A percentile compares a stretch with the other conserved stretches of the same genome.
phyloP scores from a whole-genome alignment of 2,329 filamentous ascomycete species.

The Aspergillus vadensis region DNA sequence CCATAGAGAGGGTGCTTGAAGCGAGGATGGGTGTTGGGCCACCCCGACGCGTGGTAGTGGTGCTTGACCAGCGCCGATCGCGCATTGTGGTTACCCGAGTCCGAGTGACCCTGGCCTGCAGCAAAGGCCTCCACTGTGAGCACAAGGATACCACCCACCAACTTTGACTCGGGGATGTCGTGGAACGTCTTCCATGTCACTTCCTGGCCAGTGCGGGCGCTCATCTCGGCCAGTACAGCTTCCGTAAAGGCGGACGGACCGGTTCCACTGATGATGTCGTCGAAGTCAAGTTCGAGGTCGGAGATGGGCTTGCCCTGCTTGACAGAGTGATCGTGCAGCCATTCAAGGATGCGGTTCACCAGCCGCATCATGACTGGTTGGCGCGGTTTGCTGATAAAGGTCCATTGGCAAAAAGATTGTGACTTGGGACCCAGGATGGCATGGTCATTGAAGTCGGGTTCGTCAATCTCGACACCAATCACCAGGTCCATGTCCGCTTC shows the following conservation, averaged over 20 bases:
- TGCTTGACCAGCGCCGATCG: slow-evolving; percentile 69
- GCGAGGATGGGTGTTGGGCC: slow-evolving; percentile 48
- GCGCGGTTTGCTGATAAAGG: slow-evolving; percentile 68
- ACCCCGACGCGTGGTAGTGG: slow-evolving; percentile 73
- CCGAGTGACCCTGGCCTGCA: slow-evolving; percentile 71
- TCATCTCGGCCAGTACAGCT: slow-evolving; percentile 67
- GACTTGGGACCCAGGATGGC: slow-evolving; percentile 69
- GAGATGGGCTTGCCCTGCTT: slow-evolving; percentile 61
- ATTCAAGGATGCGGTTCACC: slow-evolving; percentile 68
- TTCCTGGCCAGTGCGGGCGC: slow-evolving; percentile 45
- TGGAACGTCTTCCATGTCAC: slow-evolving; percentile 68
- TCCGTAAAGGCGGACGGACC: slow-evolving; percentile 70
- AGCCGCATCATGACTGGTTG: slow-evolving; percentile 69
- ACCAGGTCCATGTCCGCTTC: slow-evolving; percentile 70
- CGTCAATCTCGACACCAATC: slow-evolving; percentile 70
- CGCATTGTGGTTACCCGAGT: slow-evolving; percentile 70
- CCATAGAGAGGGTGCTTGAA: slow-evolving; percentile 16
- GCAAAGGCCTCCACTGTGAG: slow-evolving; percentile 72
- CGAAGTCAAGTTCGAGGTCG: slow-evolving; percentile 68
- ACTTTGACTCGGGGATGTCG: slow-evolving; percentile 64
- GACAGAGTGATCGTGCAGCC: slow-evolving; percentile 62
- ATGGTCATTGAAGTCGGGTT: slow-evolving; percentile 65
- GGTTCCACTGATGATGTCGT: slow-evolving; percentile 72
- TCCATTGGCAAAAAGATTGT: slow-evolving; percentile 74
- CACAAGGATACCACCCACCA: slow-evolving; percentile 66